Base-by-base conservation (phyloP, 1,139 yeast genomes). In the Blastobotrys apis region DNA sequence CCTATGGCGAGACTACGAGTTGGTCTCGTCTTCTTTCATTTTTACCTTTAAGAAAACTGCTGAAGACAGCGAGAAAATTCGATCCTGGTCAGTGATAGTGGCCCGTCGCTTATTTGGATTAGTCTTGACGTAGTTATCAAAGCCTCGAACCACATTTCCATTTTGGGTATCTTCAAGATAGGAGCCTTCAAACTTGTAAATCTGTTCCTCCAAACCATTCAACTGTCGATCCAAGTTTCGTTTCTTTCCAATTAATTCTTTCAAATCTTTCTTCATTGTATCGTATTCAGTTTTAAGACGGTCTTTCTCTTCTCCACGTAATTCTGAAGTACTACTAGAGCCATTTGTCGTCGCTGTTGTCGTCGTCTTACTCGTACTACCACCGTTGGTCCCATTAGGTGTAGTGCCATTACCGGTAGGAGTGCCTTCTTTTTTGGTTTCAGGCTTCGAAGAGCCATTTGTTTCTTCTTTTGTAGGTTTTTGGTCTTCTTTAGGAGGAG, bases 71-170 rank as follows among this genome's bases (percentile, higher is more conserved):
- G 94, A 84, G 66, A 90, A 90, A 5, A 90, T 77, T 40, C 95
- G 79, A 58, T 90, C 97, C 34, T 83, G 85, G 52, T 87, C 95
- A 0, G 80, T 77, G 60, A 82, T 78, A 6, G 72, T 71, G 15
- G 77, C 68, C 53, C 79, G 73, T 56, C 77, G 74, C 63, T 76
- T 77, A 56, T 71, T 73, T 43, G 73, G 71, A 43, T 67, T 67
- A 39, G 62, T 67, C 59, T 84, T 85, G 43, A 81, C 72, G 60
- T 85, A 84, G 56, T 80, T 83, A 47, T 90, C 97, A 59, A 88
- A 90, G 0, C 97, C 97, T 53, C 83, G 83, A 27, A 88, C 84
- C 27, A 92, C 82, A 60, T 87, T 87, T 0, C 95, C 96, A 47
- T 79, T 77, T 55, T 58, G 53, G 37, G 80, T 72, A 47, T 84